Evolutionary conservation across 495 filamentous ascomycete genomes (phyloP), one percentile per base, ranked within the genome.

Genomic region (Aspergillus campestris): DNA sequence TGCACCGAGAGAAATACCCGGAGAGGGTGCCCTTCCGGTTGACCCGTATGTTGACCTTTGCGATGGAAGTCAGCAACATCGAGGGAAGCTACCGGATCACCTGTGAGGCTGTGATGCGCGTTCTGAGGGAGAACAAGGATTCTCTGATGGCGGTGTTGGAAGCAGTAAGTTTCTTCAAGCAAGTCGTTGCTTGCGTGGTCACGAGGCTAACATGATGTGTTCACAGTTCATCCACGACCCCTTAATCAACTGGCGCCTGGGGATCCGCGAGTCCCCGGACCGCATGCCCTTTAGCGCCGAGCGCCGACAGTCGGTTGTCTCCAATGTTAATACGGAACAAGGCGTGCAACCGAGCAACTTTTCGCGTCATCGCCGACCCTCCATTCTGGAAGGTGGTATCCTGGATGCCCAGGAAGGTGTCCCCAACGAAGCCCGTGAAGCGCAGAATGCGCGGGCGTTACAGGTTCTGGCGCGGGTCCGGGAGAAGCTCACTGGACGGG

Each of bases 41-140:
- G 12, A 99, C 92, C 9, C 78, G 92, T 45, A 99, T 99, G 92
- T 77, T 99, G 62, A 99, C 92, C 0, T 97, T 94, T 57, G 92
- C 94, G 5, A 99, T 99, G 92, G 92, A 99, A 67, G 89, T 97
- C 29, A 94, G 87, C 72, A 99, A 99, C 59, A 96, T 99, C 42
- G 92, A 97, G 59, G 92, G 92, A 56, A 94, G 87, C 67, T 99
- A 94, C 72, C 82, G 94, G 15, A 95, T 92, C 40, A 95, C 91
- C 8, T 97, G 89, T 53, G 94, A 99, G 62, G 89, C 94, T 51
- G 94, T 97, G 29, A 99, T 99, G 92, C 80, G 94, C 43, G 90
- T 99, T 6, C 71, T 99, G 53, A 72, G 92, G 6, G 89, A 90
- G 47, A 97, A 97, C 65, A 97, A 99, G 61, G 92, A 99, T 63